A percentile compares a stretch with the other conserved stretches of the same genome.
These are phyloP conservation scores for Melastoma malabathricum DNA, from an alignment of 345 rosid genomes.

Conservation along the genomic window DNA sequence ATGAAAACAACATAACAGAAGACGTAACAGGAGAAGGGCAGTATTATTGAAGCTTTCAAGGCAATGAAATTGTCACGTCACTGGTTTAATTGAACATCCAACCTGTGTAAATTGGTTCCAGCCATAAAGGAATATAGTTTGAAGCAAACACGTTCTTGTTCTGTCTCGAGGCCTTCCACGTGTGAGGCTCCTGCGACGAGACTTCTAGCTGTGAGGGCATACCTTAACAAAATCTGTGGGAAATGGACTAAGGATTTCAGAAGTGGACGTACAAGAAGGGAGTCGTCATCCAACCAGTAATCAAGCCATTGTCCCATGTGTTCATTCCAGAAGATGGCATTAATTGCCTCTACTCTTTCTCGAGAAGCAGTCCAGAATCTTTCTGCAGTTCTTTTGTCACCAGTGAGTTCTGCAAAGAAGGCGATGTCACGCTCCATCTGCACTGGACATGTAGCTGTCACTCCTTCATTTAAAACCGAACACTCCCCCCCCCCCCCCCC, in stretches of 20 bases:
- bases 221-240: too few species aligned
- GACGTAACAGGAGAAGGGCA: not conserved
- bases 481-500: too few species aligned
- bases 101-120: conserved; percentile 54
- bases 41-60: not conserved
- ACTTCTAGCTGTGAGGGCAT: too few species aligned
- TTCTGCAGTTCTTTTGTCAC: conserved; percentile 27
- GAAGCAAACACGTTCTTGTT: conserved; percentile 58
- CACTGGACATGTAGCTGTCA: not conserved
- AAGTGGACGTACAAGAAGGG: not conserved
- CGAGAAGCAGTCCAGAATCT: conserved; percentile 34
- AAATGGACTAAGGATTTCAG: too few species aligned
- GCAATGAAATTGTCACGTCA: not conserved
- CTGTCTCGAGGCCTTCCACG: conserved; percentile 47
- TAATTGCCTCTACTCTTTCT: conserved; percentile 43
- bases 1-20: conserved; percentile 7
- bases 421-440: conserved; percentile 83
- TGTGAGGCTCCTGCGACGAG: conserved; percentile 27
- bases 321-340: conserved; percentile 50
- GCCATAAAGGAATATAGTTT: conserved; percentile 67
- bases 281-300: conserved; percentile 36
- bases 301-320: conserved; percentile 63
- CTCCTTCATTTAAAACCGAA: too few species aligned
- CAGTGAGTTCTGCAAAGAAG: conserved; percentile 37
- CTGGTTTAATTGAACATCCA: conserved; percentile 5